Evolutionary conservation across 2,329 filamentous ascomycete species (phyloP).

Genomic region (Lomentospora prolificans): DNA sequence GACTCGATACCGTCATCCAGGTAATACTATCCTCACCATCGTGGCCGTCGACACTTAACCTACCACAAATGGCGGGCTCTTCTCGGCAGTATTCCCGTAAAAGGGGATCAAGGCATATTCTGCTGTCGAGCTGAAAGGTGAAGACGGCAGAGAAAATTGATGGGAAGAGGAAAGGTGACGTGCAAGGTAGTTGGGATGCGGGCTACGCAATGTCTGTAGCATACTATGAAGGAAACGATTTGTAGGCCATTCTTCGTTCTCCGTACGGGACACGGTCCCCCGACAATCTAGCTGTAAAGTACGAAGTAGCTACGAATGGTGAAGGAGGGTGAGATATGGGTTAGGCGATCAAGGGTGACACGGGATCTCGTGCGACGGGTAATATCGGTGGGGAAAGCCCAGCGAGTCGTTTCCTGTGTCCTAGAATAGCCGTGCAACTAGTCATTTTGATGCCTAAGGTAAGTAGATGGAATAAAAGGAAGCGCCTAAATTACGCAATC

Average conservation of each 20-base stretch:
- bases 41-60: background rate
- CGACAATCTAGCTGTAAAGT: background rate
- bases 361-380: background rate
- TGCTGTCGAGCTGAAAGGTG: background rate
- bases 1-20: background rate
- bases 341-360: constrained; percentile 6
- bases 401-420: background rate
- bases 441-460: background rate
- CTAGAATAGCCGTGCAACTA: background rate
- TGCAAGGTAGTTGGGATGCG: background rate
- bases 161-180: background rate
- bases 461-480: background rate
- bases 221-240: background rate
- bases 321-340: background rate
- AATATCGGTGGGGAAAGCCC: background rate
- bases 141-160: background rate
- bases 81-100: background rate
- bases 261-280: background rate
- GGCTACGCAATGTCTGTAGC: background rate
- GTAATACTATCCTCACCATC: background rate
- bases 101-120: background rate
- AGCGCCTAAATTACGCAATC: background rate
- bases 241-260: background rate
- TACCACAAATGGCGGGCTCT: background rate
- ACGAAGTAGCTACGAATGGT: background rate